Evolutionary conservation across 306 rosid genomes (phyloP).

Genomic region (Quercus variabilis): DNA sequence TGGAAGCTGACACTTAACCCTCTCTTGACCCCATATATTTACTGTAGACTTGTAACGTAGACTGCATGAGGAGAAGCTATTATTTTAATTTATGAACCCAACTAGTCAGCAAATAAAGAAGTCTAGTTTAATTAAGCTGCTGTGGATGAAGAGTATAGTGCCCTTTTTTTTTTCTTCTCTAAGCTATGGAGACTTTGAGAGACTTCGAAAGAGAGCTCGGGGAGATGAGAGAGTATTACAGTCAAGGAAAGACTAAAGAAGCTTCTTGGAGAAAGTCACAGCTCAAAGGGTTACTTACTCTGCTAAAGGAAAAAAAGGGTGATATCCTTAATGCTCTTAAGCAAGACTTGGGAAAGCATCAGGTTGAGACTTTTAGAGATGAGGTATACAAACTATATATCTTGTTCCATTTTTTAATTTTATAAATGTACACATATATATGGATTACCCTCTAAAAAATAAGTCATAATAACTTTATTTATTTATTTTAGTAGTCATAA

Average conservation of each 20-base stretch:
- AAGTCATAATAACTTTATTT: too few relatives aligned
- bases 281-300: conserved; percentile 42
- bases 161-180: too few relatives aligned
- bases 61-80: background rate
- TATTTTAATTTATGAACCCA: background rate
- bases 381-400: conserved; percentile 33
- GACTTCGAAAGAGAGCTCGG: conserved; percentile 32
- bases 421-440: background rate
- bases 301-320: conserved; percentile 40
- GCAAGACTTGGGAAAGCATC: conserved; percentile 68
- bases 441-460: background rate
- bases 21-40: background rate
- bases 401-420: background rate
- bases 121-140: background rate
- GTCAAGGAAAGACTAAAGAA: conserved; percentile 57
- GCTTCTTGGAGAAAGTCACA: conserved; percentile 69
- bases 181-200: conserved; percentile 22
- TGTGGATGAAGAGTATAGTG: background rate
- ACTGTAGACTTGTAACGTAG: background rate
- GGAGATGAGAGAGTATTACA: conserved; percentile 40
- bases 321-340: conserved; percentile 54
- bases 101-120: background rate
- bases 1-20: too few relatives aligned
- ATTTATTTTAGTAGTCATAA: background rate
- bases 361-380: conserved; percentile 68